Percentiles rank a stretch among this genome's conserved stretches.
These are phyloP conservation scores for Petrea volubilis DNA, from an alignment of 257 asterid species.

Conservation along the genomic window DNA sequence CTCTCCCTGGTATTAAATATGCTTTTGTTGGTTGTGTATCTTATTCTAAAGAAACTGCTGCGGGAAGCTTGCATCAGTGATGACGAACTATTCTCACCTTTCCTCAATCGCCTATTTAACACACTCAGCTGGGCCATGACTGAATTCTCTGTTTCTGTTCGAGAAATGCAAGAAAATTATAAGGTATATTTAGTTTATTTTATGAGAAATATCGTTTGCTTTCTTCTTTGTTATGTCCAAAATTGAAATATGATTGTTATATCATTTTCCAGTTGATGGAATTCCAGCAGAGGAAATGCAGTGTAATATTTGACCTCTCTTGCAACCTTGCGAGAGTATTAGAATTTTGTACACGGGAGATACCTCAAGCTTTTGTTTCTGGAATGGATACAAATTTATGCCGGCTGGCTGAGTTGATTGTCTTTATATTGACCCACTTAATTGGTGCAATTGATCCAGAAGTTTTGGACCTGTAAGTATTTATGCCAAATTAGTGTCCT, in stretches of 20 bases:
- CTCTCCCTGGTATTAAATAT: conserved; percentile 10
- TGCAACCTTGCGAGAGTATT: conserved; percentile 90
- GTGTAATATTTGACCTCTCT: conserved; percentile 84
- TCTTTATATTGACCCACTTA: conserved; percentile 79
- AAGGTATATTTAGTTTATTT: conserved; percentile 47
- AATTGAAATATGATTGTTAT: conserved; percentile 15
- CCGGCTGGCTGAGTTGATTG: conserved; percentile 84
- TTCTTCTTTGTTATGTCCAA: background rate
- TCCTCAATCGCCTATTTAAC: conserved; percentile 84
- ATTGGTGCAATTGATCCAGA: conserved; percentile 77
- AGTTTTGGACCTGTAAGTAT: conserved; percentile 77
- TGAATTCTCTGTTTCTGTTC: conserved; percentile 87
- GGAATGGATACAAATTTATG: conserved; percentile 82
- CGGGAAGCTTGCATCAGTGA: conserved; percentile 78
- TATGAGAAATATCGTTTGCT: conserved; percentile 1
- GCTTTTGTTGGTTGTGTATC: background rate
- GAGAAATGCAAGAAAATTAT: conserved; percentile 93
- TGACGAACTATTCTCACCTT: conserved; percentile 72
- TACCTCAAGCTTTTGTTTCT: conserved; percentile 80
- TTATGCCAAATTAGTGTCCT: background rate
- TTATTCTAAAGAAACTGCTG: conserved; percentile 58
- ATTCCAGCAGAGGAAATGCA: conserved; percentile 85
- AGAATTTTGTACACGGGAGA: conserved; percentile 83
- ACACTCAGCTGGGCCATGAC: conserved; percentile 98
- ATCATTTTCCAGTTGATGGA: conserved; percentile 65